Percentiles rank a stretch among this genome's conserved stretches.
These are phyloP conservation scores for Myrmaecium sp. DNA, from an alignment of 2,329 filamentous ascomycete genomes.

Conservation along the genomic window DNA sequence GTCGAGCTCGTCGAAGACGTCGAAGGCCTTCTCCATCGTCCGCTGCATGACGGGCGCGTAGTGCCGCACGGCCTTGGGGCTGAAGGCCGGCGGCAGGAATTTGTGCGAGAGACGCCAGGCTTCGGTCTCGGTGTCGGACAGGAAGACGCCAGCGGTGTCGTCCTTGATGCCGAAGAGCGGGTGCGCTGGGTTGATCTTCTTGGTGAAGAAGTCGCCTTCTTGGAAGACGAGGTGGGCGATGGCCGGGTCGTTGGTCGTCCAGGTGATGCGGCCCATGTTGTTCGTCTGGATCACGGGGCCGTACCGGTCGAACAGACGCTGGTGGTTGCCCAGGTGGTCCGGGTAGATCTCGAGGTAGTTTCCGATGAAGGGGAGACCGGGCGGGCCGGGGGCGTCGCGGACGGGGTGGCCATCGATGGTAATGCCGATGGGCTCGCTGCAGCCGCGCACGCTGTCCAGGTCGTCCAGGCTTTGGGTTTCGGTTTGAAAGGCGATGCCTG, in stretches of 20 bases:
- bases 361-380: slow-evolving; percentile 18
- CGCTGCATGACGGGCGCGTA: slow-evolving; percentile 43
- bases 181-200: slow-evolving; percentile 16
- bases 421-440: slow-evolving; percentile 15
- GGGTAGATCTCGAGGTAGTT: slow-evolving; percentile 23
- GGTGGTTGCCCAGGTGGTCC: slow-evolving; percentile 25
- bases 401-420: slow-evolving; percentile 33
- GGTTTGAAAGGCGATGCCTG: slow-evolving; percentile 8
- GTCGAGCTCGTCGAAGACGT: slow-evolving; percentile 32
- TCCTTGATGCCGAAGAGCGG: slow-evolving; percentile 17
- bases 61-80: slow-evolving; percentile 42
- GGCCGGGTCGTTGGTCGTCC: slow-evolving; percentile 20
- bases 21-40: slow-evolving; percentile 34
- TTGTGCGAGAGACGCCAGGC: slow-evolving; percentile 40
- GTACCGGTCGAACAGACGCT: slow-evolving; percentile 22
- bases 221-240: slow-evolving; percentile 16
- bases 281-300: slow-evolving; percentile 21
- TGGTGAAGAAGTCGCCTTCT: slow-evolving; percentile 26
- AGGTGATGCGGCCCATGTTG: slow-evolving; percentile 19
- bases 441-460: slow-evolving; percentile 7
- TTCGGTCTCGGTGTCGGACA: slow-evolving; percentile 32
- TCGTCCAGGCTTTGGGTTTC: slow-evolving; percentile 3
- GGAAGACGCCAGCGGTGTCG: slow-evolving; percentile 14
- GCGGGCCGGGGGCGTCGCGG: slow-evolving; percentile 23
- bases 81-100: slow-evolving; percentile 41